These are phyloP conservation scores for Alternaria sp. DNA, from an alignment of 2,329 filamentous ascomycete species.

Conservation along the genomic window DNA sequence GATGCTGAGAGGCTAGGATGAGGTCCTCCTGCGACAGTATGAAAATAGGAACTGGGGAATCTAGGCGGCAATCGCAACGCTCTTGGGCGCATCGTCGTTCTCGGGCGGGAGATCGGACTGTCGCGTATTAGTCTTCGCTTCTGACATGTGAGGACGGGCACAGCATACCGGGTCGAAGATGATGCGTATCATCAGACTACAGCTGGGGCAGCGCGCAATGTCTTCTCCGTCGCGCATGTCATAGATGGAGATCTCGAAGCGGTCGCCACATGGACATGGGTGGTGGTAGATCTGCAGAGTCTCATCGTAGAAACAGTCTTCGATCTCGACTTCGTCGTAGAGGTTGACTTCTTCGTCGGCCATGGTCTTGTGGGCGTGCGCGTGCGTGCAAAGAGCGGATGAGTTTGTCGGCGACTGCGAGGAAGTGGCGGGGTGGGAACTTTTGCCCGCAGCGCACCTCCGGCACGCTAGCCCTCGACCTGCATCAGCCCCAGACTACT, in stretches of 20 bases:
- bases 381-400: neutral
- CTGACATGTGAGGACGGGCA: neutral
- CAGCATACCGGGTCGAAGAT: slow-evolving; percentile 82
- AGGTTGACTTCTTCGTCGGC: slow-evolving; percentile 64
- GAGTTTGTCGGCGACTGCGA: slow-evolving; percentile 10
- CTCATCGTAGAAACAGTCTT: slow-evolving; percentile 93
- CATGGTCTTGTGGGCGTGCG: slow-evolving; percentile 27
- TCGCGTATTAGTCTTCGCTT: slow-evolving; percentile 6
- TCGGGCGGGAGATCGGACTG: slow-evolving; percentile 46
- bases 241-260: slow-evolving; percentile 87
- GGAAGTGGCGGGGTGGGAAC: slow-evolving; percentile 14
- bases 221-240: slow-evolving; percentile 90
- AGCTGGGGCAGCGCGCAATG: slow-evolving; percentile 96
- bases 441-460: slow-evolving; percentile 20
- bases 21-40: neutral
- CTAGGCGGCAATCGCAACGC: slow-evolving; percentile 39
- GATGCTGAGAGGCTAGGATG: slow-evolving; percentile 1
- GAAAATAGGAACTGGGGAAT: neutral
- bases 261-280: slow-evolving; percentile 95
- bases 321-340: slow-evolving; percentile 98
- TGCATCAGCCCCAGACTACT: slow-evolving; percentile 3
- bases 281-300: slow-evolving; percentile 92
- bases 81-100: slow-evolving; percentile 32
- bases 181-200: slow-evolving; percentile 94
- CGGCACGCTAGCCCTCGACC: slow-evolving; percentile 17